These are phyloP conservation scores for Diaporthe citri DNA, from an alignment of 2,329 filamentous ascomycete species.

Conservation along the genomic window DNA sequence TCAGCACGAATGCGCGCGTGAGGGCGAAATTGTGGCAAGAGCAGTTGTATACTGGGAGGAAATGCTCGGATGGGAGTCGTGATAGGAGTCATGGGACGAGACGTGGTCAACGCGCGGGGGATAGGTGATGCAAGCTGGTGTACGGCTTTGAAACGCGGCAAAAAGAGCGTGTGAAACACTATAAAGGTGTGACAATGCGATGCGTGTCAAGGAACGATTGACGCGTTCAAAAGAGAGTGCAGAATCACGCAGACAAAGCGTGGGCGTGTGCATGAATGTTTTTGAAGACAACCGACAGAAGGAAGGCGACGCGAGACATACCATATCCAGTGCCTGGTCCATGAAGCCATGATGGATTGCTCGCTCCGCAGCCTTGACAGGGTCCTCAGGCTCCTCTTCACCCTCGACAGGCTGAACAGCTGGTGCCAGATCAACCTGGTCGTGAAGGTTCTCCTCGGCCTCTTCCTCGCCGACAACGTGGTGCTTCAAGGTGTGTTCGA, in stretches of 20 bases:
- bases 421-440: slow-evolving; percentile 34
- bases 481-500: background rate
- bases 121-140: background rate
- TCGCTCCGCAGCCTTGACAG: slow-evolving; percentile 49
- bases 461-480: slow-evolving; percentile 31
- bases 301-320: slow-evolving; percentile 54
- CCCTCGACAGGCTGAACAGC: slow-evolving; percentile 35
- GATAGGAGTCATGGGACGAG: background rate
- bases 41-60: background rate
- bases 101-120: background rate
- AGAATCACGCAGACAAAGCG: background rate
- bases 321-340: slow-evolving; percentile 88
- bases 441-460: slow-evolving; percentile 36
- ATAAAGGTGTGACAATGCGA: slow-evolving; percentile 13
- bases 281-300: background rate
- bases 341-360: slow-evolving; percentile 74
- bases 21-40: background rate
- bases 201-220: slow-evolving; percentile 7
- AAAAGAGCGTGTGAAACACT: slow-evolving; percentile 32
- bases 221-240: background rate
- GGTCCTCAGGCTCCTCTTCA: slow-evolving; percentile 48
- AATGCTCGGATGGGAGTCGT: background rate
- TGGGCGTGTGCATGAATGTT: background rate
- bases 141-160: slow-evolving; percentile 44
- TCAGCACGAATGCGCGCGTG: slow-evolving; percentile 34